phyloP scores from a whole-genome alignment of 1,284 basidiomycete genomes.

The Porodaedalea pini region DNA sequence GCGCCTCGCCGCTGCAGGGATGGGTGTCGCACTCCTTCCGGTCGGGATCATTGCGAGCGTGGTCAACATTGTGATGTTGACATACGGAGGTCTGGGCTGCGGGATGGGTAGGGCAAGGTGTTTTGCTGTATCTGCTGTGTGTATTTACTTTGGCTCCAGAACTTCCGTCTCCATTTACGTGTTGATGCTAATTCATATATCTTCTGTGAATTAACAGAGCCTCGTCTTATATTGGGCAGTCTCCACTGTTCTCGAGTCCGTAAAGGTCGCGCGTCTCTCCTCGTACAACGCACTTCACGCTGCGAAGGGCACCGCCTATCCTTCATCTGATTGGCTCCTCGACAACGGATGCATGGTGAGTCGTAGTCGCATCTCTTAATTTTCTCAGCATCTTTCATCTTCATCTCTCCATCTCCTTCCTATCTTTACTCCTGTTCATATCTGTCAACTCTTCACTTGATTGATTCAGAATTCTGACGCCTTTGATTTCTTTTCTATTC shows the following conservation, averaged over 20 bases:
- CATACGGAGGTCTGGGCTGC: background rate
- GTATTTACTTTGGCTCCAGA: background rate
- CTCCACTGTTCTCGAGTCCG: constrained; percentile 13
- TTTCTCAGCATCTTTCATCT: background rate
- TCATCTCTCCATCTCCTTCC: background rate
- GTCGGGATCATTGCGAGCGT: constrained; percentile 8
- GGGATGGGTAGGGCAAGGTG: constrained; percentile 10
- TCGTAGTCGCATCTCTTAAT: no score
- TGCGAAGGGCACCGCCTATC: constrained; percentile 20
- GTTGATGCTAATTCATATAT: background rate
- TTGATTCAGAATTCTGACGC: background rate
- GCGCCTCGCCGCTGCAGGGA: constrained; percentile 11
- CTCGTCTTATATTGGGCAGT: constrained; percentile 16
- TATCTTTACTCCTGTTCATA: background rate
- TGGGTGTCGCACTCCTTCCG: constrained; percentile 18
- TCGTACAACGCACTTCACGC: constrained; percentile 13
- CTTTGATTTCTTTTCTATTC: background rate
- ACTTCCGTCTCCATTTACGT: background rate
- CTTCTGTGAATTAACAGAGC: constrained; percentile 5
- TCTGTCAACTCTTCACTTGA: no score
- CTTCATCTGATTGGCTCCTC: constrained; percentile 21
- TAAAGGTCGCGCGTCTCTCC: constrained; percentile 15
- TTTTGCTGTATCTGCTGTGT: constrained; percentile 7
- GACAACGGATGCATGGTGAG: constrained; percentile 21
- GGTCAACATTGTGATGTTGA: constrained; percentile 12